phyloP scores from a whole-genome alignment of 2,329 filamentous ascomycete genomes.

The Clonostachys sp. region DNA sequence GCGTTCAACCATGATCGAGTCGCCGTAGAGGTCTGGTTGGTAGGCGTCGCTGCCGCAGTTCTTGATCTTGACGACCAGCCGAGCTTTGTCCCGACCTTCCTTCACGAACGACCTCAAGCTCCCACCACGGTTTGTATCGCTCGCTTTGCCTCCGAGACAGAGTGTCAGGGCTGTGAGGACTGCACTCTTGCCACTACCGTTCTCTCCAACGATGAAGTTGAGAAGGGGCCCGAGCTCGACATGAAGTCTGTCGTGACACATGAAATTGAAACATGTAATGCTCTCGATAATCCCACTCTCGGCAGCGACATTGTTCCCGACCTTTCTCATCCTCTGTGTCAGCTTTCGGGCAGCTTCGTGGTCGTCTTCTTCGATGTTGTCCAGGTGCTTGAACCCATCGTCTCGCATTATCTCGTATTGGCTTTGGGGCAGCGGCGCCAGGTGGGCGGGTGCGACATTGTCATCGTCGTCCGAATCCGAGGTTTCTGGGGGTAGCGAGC shows the following conservation, averaged over 20 bases:
- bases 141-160: slow-evolving; percentile 92
- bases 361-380: slow-evolving; percentile 55
- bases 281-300: slow-evolving; percentile 85
- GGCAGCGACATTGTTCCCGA: slow-evolving; percentile 68
- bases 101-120: slow-evolving; percentile 90
- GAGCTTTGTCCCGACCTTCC: slow-evolving; percentile 73
- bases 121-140: slow-evolving; percentile 85
- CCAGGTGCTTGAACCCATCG: slow-evolving; percentile 51
- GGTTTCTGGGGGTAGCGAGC: slow-evolving; percentile 10
- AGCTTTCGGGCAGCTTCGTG: slow-evolving; percentile 61
- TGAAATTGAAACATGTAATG: slow-evolving; percentile 87
- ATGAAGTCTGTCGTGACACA: slow-evolving; percentile 83
- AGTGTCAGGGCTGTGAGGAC: slow-evolving; percentile 89
- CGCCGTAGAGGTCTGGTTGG: slow-evolving; percentile 75
- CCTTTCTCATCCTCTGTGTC: slow-evolving; percentile 37
- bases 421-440: slow-evolving; percentile 39
- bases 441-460: slow-evolving; percentile 16
- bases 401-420: slow-evolving; percentile 61
- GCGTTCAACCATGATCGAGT: slow-evolving; percentile 85
- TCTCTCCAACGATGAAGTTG: slow-evolving; percentile 97
- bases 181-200: slow-evolving; percentile 96
- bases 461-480: slow-evolving; percentile 15
- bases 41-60: slow-evolving; percentile 85
- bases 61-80: slow-evolving; percentile 80
- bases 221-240: slow-evolving; percentile 89